A percentile compares a stretch with the other conserved stretches of the same genome.
phyloP scores from a whole-genome alignment of 2,329 filamentous ascomycete genomes.

The Pyrenochaeta sp. region DNA sequence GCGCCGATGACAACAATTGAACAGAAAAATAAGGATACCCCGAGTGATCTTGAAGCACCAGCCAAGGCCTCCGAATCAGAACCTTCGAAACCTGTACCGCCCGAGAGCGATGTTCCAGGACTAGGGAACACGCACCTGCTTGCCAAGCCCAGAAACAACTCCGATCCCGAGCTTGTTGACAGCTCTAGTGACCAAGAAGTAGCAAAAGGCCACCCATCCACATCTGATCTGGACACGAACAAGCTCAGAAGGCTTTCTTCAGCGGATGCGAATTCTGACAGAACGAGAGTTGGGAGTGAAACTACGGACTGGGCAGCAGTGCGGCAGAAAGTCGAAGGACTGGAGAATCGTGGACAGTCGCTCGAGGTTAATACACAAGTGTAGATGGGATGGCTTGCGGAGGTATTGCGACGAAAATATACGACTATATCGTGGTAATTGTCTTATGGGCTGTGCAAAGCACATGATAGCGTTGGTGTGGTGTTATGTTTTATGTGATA shows the following conservation, averaged over 20 bases:
- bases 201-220: not conserved
- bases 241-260: constrained; percentile 8
- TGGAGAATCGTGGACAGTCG: not conserved
- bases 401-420: not conserved
- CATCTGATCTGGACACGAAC: not conserved
- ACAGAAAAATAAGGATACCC: constrained; percentile 3
- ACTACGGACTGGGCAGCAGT: constrained; percentile 4
- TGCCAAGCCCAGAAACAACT: constrained; percentile 7
- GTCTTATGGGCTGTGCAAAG: not conserved
- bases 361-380: not conserved
- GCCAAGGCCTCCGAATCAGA: not conserved
- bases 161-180: constrained; percentile 9
- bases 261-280: constrained; percentile 17
- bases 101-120: constrained; percentile 9
- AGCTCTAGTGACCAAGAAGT: not conserved
- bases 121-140: constrained; percentile 12
- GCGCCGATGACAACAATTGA: constrained; percentile 23
- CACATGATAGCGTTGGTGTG: not conserved
- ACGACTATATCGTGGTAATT: not conserved
- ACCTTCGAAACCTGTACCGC: not conserved
- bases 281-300: constrained; percentile 16
- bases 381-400: not conserved
- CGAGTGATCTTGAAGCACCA: constrained; percentile 8
- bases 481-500: not conserved
- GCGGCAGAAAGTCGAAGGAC: constrained; percentile 1